phyloP scores from a whole-genome alignment of 1,139 yeast genomes.

The Diutina siamensis region DNA sequence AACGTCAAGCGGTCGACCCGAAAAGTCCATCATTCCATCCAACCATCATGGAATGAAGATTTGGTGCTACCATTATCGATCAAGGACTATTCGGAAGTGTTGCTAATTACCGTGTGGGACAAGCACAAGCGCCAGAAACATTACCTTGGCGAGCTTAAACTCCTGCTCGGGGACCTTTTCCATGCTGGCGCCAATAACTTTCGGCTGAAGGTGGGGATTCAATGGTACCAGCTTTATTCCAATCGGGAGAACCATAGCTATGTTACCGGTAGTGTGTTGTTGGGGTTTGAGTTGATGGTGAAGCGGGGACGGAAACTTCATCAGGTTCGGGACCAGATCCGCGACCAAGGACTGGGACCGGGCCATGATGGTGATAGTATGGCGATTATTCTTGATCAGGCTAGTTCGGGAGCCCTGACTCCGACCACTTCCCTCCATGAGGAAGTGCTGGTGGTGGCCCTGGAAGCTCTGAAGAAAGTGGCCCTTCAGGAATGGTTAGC shows the following conservation, averaged over 20 bases:
- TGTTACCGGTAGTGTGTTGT: conserved; percentile 45
- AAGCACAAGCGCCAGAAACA: conserved; percentile 31
- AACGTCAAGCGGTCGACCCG: background rate
- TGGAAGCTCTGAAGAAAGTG: background rate
- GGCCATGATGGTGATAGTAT: background rate
- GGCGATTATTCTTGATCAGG: no score
- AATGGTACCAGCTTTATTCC: conserved; percentile 44
- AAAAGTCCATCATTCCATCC: conserved; percentile 15
- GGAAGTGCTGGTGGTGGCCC: background rate
- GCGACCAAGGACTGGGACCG: background rate
- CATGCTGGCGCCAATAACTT: conserved; percentile 12
- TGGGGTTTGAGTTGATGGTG: conserved; percentile 38
- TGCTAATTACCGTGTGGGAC: conserved; percentile 34
- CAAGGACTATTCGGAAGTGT: conserved; percentile 20
- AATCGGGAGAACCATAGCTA: conserved; percentile 32
- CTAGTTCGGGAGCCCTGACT: no score
- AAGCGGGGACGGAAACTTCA: conserved; percentile 6
- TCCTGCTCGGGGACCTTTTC: conserved; percentile 35
- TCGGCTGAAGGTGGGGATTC: conserved; percentile 19
- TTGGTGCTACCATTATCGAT: conserved; percentile 21
- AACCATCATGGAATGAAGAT: conserved; percentile 37
- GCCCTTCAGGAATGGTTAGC: conserved; percentile 20
- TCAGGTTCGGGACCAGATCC: background rate
- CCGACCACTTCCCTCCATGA: background rate
- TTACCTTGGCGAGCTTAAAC: conserved; percentile 46